Evolutionary conservation across 495 filamentous ascomycete species (phyloP).

Genomic region (Penicillium dipodomyicola): DNA sequence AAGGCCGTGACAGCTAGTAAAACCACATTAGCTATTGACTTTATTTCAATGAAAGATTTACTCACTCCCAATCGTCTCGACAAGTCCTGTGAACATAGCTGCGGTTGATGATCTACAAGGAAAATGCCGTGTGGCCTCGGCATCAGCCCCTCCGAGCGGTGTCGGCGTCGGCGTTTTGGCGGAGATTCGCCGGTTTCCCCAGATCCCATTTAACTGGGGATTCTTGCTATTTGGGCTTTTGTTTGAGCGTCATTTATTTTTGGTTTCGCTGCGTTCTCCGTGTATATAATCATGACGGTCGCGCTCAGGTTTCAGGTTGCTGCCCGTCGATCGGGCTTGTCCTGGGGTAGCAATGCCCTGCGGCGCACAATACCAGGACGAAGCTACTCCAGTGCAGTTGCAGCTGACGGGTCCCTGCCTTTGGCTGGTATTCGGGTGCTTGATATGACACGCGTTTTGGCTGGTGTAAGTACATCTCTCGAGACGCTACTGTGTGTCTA

Average conservation of each 20-base stretch:
- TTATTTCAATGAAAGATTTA: constrained; percentile 3
- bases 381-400: constrained; percentile 32
- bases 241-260: constrained; percentile 4
- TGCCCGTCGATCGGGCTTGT: constrained; percentile 26
- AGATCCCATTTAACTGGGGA: constrained; percentile 16
- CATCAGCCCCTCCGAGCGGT: constrained; percentile 32
- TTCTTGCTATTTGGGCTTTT: constrained; percentile 6
- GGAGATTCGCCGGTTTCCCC: constrained; percentile 28
- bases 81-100: constrained; percentile 94
- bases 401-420: constrained; percentile 53
- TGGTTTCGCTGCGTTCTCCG: neutral
- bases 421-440: constrained; percentile 83
- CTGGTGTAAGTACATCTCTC: constrained; percentile 66
- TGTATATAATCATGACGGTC: constrained; percentile 23
- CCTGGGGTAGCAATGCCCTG: constrained; percentile 23
- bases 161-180: constrained; percentile 36
- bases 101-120: constrained; percentile 22
- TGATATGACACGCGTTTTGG: constrained; percentile 95
- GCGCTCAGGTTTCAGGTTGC: constrained; percentile 27
- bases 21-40: constrained; percentile 17
- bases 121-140: constrained; percentile 29
- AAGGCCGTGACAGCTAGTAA: constrained; percentile 73
- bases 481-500: neutral
- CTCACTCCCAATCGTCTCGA: constrained; percentile 91
- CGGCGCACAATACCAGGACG: constrained; percentile 31